Conservation (phyloP, 768 basidiomycete genomes). For the Amanita phalloides region DNA sequence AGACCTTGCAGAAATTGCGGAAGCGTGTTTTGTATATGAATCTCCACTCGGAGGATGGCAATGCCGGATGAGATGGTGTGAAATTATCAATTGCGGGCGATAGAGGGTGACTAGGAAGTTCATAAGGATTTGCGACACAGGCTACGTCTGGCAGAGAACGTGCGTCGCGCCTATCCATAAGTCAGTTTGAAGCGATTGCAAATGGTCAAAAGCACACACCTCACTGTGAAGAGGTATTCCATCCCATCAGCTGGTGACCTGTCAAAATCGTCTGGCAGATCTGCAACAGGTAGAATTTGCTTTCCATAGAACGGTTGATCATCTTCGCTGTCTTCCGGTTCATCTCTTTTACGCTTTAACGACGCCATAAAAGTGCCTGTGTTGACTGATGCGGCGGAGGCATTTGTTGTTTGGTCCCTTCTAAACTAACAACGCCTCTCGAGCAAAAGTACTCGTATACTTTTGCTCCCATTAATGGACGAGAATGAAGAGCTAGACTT, state of each 20-base stretch:
- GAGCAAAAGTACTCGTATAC: not conserved
- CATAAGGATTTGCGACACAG: constrained; percentile 62
- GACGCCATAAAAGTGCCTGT: constrained; percentile 13
- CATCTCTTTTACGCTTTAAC: constrained; percentile 47
- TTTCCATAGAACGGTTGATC: constrained; percentile 53
- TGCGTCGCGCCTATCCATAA: constrained; percentile 52
- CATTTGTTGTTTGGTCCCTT: constrained; percentile 6
- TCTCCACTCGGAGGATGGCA: constrained; percentile 67
- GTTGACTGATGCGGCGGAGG: not conserved
- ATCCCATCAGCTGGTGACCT: constrained; percentile 59
- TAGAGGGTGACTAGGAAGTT: constrained; percentile 22
- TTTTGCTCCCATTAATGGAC: constrained; percentile 2
- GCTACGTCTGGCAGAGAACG: constrained; percentile 52
- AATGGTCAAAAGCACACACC: constrained; percentile 31
- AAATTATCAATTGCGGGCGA: constrained; percentile 10
- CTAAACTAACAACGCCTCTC: not conserved
- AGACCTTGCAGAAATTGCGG: constrained; percentile 55
- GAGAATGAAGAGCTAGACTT: constrained; percentile 48
- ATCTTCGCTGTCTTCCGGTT: constrained; percentile 40
- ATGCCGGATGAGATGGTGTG: constrained; percentile 18
- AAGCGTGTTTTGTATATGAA: constrained; percentile 45
- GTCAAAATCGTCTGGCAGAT: constrained; percentile 59
- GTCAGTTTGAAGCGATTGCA: not conserved
- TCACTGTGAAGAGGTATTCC: constrained; percentile 75
- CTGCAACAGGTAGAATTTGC: constrained; percentile 75